Conservation (phyloP, 2,329 filamentous ascomycete species). For the Penicillium paneum region DNA sequence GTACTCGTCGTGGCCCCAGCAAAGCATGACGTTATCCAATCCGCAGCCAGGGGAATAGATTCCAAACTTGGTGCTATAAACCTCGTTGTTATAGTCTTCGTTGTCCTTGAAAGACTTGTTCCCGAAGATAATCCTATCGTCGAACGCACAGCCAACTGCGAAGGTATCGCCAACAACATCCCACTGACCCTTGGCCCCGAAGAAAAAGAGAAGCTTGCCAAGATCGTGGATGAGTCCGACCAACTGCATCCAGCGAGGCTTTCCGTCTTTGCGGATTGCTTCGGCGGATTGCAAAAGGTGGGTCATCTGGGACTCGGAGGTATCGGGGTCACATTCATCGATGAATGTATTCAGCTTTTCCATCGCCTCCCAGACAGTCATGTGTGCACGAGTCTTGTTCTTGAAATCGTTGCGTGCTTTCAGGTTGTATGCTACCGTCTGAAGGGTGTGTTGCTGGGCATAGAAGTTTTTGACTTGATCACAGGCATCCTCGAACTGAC, state of each 20-base stretch:
- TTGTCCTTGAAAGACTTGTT: conserved; percentile 70
- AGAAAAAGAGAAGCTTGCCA: conserved; percentile 48
- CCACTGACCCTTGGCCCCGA: conserved; percentile 81
- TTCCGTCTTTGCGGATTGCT: conserved; percentile 74
- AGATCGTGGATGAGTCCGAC: conserved; percentile 48
- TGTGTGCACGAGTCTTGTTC: conserved; percentile 64
- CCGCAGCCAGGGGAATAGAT: conserved; percentile 79
- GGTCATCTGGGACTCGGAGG: conserved; percentile 80
- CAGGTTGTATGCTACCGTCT: conserved; percentile 68
- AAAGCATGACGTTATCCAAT: conserved; percentile 82
- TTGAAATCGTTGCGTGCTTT: conserved; percentile 70
- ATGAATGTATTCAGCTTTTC: conserved; percentile 88
- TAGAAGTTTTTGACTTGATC: conserved; percentile 86
- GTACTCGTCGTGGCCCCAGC: conserved; percentile 65
- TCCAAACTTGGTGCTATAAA: conserved; percentile 72
- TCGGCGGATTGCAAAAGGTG: conserved; percentile 86
- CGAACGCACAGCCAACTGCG: conserved; percentile 49
- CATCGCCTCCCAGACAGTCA: conserved; percentile 88
- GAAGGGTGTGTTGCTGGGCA: conserved; percentile 63
- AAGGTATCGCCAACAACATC: conserved; percentile 72
- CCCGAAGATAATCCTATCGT: conserved; percentile 74
- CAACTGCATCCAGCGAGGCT: conserved; percentile 49
- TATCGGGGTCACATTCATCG: conserved; percentile 88
- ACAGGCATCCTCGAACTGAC: conserved; percentile 78
- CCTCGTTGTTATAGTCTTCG: conserved; percentile 67